Evolutionary conservation across 345 rosid genomes (phyloP), one percentile per base, ranked within the genome.

Genomic region (Lagerstroemia speciosa): DNA sequence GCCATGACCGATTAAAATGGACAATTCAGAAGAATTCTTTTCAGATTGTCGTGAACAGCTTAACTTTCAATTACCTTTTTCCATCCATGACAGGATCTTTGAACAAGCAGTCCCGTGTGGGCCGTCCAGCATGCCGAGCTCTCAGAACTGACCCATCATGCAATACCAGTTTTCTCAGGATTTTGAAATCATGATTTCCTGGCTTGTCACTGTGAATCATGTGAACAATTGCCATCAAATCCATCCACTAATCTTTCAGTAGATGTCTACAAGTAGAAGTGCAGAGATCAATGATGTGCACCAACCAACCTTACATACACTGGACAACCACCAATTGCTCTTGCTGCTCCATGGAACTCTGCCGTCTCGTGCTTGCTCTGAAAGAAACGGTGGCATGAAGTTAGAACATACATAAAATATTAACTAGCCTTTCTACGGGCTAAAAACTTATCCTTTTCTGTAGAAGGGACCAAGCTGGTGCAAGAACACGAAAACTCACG

Each of bases 241-340:
- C 57, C n/a, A 17, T 1, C 57, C n/a, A 40, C 50, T 40, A 11
- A 75, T 83, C 17, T 66, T 37, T 27, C 16, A 29, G 30, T 10
- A 55, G 31, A 55, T 24, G 29, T 26, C 22, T 27, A 31, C 15
- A 16, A 48, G 62, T 14, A 46, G 61, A 30, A 86, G 20, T 15
- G 10, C 11, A 37, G 45, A 34, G 27, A 64, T 8, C 38, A 33
- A 27, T 0, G 17, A 15, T 12, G 41, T 19, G 16, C 34, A 33
- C 65, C 30, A 6, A 33, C 65, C 30, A 6, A 64, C 91, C 94
- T 83, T 33, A 84, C 87, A 65, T 84, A 88, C n/a, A 86, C 73
- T 6, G 91, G 82, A 69, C 91, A 80, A 1, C 94, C 91, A 30
- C 94, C 91, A 66, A 86, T 67, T 31, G 91, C 88, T 52, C 89